Evolutionary conservation across 148 eudicot species (phyloP), one percentile per base, ranked within the genome.

Genomic region (Amaranthus hypochondriacus): DNA sequence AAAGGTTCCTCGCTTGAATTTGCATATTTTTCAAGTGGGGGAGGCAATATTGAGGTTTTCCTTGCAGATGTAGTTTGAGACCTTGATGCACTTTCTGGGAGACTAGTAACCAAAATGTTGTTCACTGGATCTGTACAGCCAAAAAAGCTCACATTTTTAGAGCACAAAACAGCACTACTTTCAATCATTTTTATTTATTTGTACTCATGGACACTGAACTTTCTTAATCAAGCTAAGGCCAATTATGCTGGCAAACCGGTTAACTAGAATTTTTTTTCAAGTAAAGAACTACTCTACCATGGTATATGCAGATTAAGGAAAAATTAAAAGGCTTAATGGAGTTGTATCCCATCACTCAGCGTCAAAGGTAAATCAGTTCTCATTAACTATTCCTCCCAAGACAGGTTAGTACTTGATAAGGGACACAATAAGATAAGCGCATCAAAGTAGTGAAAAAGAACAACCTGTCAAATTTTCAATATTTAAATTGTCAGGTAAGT

Each of bases 101-200:
- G 76, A 73, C 81, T 80, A 67, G 87, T 52, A 46, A 86, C 82
- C 77, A 93, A 73, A 73, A 93, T 79, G 77, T 89, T 93, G 83
- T 84, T 93, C 73, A 91, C 90, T 49, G 97, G 91, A 70, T 91
- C 98, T 93, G 88, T 55, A 28, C 79, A 66, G 49, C 43, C n/a
- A 77, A 61, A 77, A 73, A 56, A 46, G 10, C 28, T 55, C 14
- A 49, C 43, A 55, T 55, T 7, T 66, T n/a, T 53, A 51, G 39
- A 28, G 39, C 39, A 28, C 39, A 28, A 28, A 28, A 28, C 39
- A 28, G 39, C 39, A 28, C 39, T 28, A 28, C 39, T 28, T 28
- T 28, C 39, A 28, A 28, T 28, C 39, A 28, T 28, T 28, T 28
- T 28, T 28, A 28, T 2, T 28, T 28, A 28, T 28, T 28, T 28